A percentile compares a stretch with the other conserved stretches of the same genome.
Evolutionary conservation across 371 early-diverging fungal species (phyloP).

Genomic region (Globomyces sp.): DNA sequence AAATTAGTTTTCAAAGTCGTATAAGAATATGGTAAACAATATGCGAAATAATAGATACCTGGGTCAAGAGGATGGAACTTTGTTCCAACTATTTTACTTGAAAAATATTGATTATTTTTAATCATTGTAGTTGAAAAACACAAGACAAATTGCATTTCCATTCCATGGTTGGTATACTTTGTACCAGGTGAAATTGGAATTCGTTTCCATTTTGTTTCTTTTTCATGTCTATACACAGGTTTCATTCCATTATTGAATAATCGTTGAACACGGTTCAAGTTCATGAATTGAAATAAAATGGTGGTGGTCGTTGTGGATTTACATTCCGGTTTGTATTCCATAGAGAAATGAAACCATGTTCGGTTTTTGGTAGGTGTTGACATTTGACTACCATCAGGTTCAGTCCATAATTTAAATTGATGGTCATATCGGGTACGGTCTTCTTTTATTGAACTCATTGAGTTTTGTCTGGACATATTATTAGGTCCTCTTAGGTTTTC

Average conservation of each 20-base stretch:
- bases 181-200: constrained; percentile 12
- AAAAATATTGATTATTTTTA: background rate
- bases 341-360: constrained; percentile 23
- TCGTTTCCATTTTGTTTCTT: constrained; percentile 6
- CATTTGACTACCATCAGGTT: constrained; percentile 3
- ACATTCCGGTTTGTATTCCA: background rate
- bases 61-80: background rate
- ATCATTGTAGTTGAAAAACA: background rate
- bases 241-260: constrained; percentile 18
- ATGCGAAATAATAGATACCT: constrained; percentile 20
- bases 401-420: constrained; percentile 13
- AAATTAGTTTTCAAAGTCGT: background rate
- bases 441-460: no score
- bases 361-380: constrained; percentile 12
- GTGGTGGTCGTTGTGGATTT: background rate
- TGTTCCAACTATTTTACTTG: background rate
- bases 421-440: background rate
- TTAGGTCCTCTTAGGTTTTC: no score
- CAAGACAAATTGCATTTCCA: constrained; percentile 18
- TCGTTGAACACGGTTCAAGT: constrained; percentile 18
- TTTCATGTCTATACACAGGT: constrained; percentile 14
- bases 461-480: no score
- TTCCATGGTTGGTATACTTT: background rate
- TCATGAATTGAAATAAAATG: constrained; percentile 14
- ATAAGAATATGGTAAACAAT: constrained; percentile 19